These are phyloP conservation scores for Lablab purpureus DNA, from an alignment of 306 rosid species.

Conservation along the genomic window DNA sequence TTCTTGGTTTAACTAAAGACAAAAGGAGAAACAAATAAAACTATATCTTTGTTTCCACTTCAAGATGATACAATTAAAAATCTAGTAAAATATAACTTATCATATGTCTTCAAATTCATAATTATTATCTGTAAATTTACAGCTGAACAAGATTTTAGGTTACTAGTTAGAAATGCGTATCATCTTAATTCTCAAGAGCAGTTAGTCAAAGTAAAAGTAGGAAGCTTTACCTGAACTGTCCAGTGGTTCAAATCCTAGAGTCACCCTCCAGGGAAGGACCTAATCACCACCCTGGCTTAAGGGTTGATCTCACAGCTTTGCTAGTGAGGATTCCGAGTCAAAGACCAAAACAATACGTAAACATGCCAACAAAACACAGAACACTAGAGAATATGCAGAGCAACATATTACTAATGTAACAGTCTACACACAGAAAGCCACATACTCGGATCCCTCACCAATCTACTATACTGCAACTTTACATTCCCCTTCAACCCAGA, in stretches of 20 bases:
- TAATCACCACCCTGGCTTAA: not conserved
- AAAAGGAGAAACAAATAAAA: not conserved
- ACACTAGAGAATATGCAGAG: conserved; percentile 9
- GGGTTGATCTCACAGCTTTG: not conserved
- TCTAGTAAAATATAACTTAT: not conserved
- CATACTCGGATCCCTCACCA: not conserved
- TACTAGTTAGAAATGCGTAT: too few relatives aligned
- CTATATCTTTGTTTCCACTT: not conserved
- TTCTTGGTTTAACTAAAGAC: not conserved
- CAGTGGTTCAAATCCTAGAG: not conserved
- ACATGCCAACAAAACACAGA: not conserved
- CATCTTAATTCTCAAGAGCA: not conserved
- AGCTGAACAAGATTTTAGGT: not conserved
- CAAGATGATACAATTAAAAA: not conserved
- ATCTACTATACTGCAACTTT: not conserved
- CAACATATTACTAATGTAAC: not conserved
- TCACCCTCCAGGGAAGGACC: not conserved
- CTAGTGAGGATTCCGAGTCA: not conserved
- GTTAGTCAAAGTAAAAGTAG: not conserved
- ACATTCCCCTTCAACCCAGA: not conserved
- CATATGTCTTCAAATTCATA: not conserved
- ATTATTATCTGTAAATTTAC: not conserved
- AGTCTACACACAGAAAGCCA: not conserved
- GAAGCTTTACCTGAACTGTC: not conserved
- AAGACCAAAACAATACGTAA: not conserved